Percentiles rank a stretch among this genome's conserved stretches.
phyloP scores from a whole-genome alignment of 257 asterid species.

The Oldenlandia corymbosa region DNA sequence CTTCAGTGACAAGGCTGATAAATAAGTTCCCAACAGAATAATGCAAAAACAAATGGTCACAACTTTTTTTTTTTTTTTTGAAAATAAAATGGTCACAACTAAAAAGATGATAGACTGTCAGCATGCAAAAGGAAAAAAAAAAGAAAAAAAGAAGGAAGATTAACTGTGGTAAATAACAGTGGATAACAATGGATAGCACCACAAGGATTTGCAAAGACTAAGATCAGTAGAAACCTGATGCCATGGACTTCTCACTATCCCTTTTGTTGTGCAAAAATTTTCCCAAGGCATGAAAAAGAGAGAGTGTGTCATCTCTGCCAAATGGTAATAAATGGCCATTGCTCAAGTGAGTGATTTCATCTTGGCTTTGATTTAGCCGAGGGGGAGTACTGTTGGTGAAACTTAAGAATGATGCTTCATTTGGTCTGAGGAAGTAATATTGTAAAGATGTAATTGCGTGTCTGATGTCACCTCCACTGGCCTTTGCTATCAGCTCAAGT shows the following conservation, averaged over 20 bases:
- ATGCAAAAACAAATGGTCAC: neutral
- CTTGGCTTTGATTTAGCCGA: slow-evolving; percentile 26
- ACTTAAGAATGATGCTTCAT: slow-evolving; percentile 30
- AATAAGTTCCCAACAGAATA: neutral
- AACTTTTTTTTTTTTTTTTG: too few relatives aligned
- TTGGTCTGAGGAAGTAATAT: slow-evolving; percentile 63
- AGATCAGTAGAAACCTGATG: slow-evolving; percentile 42
- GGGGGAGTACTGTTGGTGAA: slow-evolving; percentile 19
- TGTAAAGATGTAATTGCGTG: slow-evolving; percentile 83
- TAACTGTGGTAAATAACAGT: neutral
- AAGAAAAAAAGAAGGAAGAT: too few relatives aligned
- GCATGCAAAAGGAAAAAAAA: too few relatives aligned
- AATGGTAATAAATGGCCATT: slow-evolving; percentile 44
- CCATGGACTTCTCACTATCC: slow-evolving; percentile 36
- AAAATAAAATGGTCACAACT: neutral
- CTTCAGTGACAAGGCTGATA: neutral
- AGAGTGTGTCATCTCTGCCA: slow-evolving; percentile 85
- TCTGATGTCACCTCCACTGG: slow-evolving; percentile 92
- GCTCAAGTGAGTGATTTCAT: slow-evolving; percentile 26
- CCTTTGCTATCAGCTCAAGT: slow-evolving; percentile 63
- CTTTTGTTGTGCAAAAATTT: slow-evolving; percentile 96
- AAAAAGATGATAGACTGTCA: too few relatives aligned
- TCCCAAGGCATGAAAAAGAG: slow-evolving; percentile 90
- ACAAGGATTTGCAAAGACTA: neutral
- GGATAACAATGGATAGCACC: neutral